Evolutionary conservation across 1,284 basidiomycete species (phyloP), one percentile per base, ranked within the genome.

Genomic region (Apiotrichum porosum): DNA sequence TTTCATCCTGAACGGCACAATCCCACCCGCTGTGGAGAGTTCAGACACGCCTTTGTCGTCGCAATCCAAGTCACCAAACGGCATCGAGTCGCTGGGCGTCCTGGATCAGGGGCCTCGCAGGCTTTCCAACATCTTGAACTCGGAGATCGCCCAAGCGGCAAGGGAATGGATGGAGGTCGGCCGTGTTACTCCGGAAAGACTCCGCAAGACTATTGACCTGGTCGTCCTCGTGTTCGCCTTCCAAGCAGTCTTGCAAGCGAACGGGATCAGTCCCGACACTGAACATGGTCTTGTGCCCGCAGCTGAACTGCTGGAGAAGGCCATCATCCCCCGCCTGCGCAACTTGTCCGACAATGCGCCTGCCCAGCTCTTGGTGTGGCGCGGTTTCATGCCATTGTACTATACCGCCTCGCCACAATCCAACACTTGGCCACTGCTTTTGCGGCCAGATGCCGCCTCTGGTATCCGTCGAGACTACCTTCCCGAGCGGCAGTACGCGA

Each of bases 181-280:
- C 9, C 61, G 9, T 2, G 73, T 79, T 23, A 78, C 80, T 1
- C 79, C 80, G 0, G 85, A 87, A 61, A 78, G 76, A 36, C 77
- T 83, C 4, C 81, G 86, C 13, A 77, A 79, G 28, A 76, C 80
- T 4, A 63, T 93, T 33, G 88, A 93, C 61, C 69, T 85, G 15
- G 79, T 82, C 2, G 75, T 88, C 4, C 72, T 78, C 0, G 78
- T 81, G 1, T 68, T 93, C 1, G 72, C 75, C 18, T 91, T 86
- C 58, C 85, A 91, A 65, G 80, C 80, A 0, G 62, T 81, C 0
- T 78, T 91, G 8, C 65, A 78, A 9, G 57, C 80, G 46, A 86
- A 87, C 49, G 84, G 84, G 6, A 79, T 78, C 2, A 74, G 77
- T 1, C 47, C 59, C 1, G 66, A 70, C 33, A 15, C 42, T 1